phyloP scores from a whole-genome alignment of 257 asterid genomes.

The Echites panduratus region DNA sequence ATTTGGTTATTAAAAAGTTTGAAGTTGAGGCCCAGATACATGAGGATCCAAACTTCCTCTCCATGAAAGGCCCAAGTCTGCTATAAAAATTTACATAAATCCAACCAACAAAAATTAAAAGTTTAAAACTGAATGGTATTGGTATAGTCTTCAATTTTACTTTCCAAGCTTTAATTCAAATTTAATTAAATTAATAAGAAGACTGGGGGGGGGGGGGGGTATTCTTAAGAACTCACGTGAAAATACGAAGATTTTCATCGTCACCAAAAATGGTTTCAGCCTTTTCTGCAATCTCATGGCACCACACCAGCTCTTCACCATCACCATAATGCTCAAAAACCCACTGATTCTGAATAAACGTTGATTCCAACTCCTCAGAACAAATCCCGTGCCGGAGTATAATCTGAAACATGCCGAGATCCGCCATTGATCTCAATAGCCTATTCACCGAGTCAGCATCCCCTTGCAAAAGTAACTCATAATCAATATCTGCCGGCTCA shows the following conservation, averaged over 20 bases:
- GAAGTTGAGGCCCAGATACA: not conserved
- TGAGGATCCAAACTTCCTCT: not conserved
- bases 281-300: conserved; percentile 20
- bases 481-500: conserved; percentile 31
- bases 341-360: conserved; percentile 30
- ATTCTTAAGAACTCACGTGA: conserved; percentile 30
- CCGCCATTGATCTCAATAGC: conserved; percentile 34
- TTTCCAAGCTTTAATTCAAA: too few relatives aligned
- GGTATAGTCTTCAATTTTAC: too few relatives aligned
- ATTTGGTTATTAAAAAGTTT: too few relatives aligned
- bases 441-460: conserved; percentile 21
- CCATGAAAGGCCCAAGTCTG: not conserved
- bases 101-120: too few relatives aligned
- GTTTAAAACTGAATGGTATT: too few relatives aligned
- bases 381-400: conserved; percentile 39
- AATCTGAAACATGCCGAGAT: conserved; percentile 35
- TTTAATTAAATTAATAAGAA: too few relatives aligned
- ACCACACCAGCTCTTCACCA: conserved; percentile 46
- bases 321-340: conserved; percentile 38
- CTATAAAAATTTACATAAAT: too few relatives aligned
- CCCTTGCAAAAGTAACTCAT: conserved; percentile 21
- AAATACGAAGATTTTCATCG: conserved; percentile 22
- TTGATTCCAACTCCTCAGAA: conserved; percentile 33
- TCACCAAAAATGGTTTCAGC: conserved; percentile 34
- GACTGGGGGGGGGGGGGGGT: too few relatives aligned